A percentile compares a stretch with the other conserved stretches of the same genome.
Evolutionary conservation across 176 grass and related monocot genomes (phyloP).

Genomic region (Oryza australiensis): DNA sequence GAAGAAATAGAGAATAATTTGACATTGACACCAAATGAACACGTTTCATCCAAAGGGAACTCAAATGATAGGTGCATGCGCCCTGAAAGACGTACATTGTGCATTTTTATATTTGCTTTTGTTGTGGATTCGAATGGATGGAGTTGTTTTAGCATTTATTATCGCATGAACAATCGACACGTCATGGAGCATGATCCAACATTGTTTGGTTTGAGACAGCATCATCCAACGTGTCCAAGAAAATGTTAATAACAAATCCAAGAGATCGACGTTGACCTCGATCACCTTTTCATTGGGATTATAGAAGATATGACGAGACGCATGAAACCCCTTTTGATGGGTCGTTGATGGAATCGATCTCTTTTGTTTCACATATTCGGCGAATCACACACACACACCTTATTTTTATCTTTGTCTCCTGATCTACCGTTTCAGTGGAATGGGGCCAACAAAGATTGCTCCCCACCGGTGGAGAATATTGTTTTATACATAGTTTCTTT

Average conservation of each 20-base stretch:
- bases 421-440: constrained; percentile 20
- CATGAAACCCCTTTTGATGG: background rate
- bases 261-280: background rate
- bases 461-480: background rate
- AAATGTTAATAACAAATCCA: constrained; percentile 41
- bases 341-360: background rate
- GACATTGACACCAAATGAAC: constrained; percentile 21
- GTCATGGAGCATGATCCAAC: constrained; percentile 14
- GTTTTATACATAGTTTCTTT: background rate
- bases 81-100: constrained; percentile 22
- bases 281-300: background rate
- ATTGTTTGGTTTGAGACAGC: constrained; percentile 26
- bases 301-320: background rate
- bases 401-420: background rate
- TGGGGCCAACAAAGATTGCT: background rate
- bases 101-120: constrained; percentile 5
- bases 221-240: constrained; percentile 12
- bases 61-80: constrained; percentile 16
- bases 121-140: constrained; percentile 7
- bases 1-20: background rate
- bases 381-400: background rate
- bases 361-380: constrained; percentile 31
- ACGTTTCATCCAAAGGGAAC: constrained; percentile 34
- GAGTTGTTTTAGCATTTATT: constrained; percentile 10
- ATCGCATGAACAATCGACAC: constrained; percentile 22